A percentile compares a stretch with the other conserved stretches of the same genome.
Evolutionary conservation across 306 rosid species (phyloP).

Genomic region (Quercus engelmannii): DNA sequence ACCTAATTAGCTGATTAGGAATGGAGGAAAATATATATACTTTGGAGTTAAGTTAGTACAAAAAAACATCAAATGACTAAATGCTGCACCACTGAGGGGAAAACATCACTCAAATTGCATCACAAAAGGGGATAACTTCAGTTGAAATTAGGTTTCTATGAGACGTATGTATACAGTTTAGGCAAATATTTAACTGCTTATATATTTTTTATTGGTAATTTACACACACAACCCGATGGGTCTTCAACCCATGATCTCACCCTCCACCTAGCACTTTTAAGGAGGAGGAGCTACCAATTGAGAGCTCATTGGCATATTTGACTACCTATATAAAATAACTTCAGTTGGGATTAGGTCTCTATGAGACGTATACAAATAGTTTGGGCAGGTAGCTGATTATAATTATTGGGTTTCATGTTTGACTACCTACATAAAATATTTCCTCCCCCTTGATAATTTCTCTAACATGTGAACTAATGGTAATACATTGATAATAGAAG

Average conservation of each 20-base stretch:
- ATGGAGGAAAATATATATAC: not conserved
- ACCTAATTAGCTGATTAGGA: slow-evolving; percentile 1
- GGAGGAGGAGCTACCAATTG: no score
- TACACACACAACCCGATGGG: no score
- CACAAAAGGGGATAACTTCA: not conserved
- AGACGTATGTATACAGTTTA: not conserved
- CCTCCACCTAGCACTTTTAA: no score
- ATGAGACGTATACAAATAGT: not conserved
- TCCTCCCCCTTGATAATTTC: not conserved
- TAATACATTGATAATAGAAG: not conserved
- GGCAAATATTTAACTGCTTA: not conserved
- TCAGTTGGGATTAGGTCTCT: not conserved
- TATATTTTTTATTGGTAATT: not conserved
- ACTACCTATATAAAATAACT: not conserved
- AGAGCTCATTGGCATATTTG: no score
- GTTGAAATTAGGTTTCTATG: not conserved
- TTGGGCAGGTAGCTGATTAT: not conserved
- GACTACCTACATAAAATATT: not conserved
- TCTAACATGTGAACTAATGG: not conserved
- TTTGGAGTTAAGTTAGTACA: not conserved
- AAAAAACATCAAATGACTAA: not conserved
- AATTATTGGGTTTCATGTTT: not conserved
- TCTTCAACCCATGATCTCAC: no score
- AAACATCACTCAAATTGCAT: not conserved
- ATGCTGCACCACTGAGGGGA: not conserved